Evolutionary conservation across 441 rosid genomes (phyloP).

Genomic region (Erysimum cheiri): DNA sequence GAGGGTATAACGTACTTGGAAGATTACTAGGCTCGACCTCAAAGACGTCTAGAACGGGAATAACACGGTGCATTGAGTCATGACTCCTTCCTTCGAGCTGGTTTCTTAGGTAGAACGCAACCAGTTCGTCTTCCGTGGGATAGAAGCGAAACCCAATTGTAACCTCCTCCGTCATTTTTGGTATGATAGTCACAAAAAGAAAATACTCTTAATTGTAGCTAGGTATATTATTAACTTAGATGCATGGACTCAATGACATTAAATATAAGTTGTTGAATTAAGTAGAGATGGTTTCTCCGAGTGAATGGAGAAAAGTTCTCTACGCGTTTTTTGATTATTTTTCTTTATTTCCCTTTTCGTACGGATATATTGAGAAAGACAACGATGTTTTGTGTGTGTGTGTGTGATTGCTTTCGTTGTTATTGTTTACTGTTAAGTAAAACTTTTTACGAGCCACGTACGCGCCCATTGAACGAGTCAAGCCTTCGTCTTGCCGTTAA

Average conservation of each 20-base stretch:
- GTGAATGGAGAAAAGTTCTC: constrained; percentile 26
- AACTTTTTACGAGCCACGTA: constrained; percentile 38
- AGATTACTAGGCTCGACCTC: constrained; percentile 67
- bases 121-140: constrained; percentile 73
- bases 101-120: constrained; percentile 60
- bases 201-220: not conserved
- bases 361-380: constrained; percentile 21
- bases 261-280: constrained; percentile 38
- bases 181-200: not conserved
- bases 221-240: constrained; percentile 13
- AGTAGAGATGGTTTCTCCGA: constrained; percentile 37
- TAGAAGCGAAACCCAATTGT: constrained; percentile 73
- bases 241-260: constrained; percentile 6
- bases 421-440: constrained; percentile 18
- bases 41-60: constrained; percentile 68
- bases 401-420: constrained; percentile 23
- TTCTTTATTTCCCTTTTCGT: not conserved
- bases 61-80: constrained; percentile 51
- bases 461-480: constrained; percentile 36
- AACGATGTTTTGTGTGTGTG: constrained; percentile 17
- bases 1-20: constrained; percentile 54
- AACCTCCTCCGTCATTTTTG: constrained; percentile 41
- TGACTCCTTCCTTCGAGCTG: constrained; percentile 54
- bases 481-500: constrained; percentile 29
- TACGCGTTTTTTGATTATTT: constrained; percentile 30